Conservation (phyloP, 768 basidiomycete genomes). For the Lyophyllum shimeji region DNA sequence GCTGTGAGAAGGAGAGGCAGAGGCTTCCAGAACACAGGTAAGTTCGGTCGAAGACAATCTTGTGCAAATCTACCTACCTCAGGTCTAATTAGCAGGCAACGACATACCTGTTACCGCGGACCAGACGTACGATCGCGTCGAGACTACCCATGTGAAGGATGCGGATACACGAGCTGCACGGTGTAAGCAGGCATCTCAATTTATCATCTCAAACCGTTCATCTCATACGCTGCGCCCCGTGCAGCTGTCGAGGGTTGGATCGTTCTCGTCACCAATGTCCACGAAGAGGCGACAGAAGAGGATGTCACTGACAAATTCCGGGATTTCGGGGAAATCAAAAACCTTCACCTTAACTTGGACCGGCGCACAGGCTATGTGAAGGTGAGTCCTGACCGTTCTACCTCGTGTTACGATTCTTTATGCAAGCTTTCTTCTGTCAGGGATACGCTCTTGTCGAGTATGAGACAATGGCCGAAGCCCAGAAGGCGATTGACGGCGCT, state of each 20-base stretch:
- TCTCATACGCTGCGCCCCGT: constrained; percentile 9
- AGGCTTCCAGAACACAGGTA: constrained; percentile 80
- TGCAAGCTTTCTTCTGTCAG: constrained; percentile 38
- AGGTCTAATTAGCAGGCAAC: constrained; percentile 49
- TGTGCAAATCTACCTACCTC: constrained; percentile 8
- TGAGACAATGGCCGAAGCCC: constrained; percentile 92
- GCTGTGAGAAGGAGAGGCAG: constrained; percentile 77
- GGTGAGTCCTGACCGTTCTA: constrained; percentile 43
- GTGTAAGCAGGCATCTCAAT: constrained; percentile 50
- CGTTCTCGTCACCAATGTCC: constrained; percentile 92
- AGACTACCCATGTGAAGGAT: constrained; percentile 61
- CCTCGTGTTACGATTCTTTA: background rate
- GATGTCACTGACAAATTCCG: constrained; percentile 95
- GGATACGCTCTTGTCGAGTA: constrained; percentile 99
- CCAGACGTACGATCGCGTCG: constrained; percentile 79
- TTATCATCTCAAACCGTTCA: constrained; percentile 1
- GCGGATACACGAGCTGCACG: constrained; percentile 81
- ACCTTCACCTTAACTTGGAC: constrained; percentile 95
- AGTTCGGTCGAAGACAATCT: constrained; percentile 17
- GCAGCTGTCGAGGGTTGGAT: constrained; percentile 99
- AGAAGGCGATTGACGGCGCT: constrained; percentile 89
- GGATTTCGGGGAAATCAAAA: constrained; percentile 97
- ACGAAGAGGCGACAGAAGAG: constrained; percentile 98
- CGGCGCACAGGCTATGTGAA: constrained; percentile 98
- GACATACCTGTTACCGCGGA: constrained; percentile 61